phyloP scores from a whole-genome alignment of 306 rosid species.

The Medicago lupulina region DNA sequence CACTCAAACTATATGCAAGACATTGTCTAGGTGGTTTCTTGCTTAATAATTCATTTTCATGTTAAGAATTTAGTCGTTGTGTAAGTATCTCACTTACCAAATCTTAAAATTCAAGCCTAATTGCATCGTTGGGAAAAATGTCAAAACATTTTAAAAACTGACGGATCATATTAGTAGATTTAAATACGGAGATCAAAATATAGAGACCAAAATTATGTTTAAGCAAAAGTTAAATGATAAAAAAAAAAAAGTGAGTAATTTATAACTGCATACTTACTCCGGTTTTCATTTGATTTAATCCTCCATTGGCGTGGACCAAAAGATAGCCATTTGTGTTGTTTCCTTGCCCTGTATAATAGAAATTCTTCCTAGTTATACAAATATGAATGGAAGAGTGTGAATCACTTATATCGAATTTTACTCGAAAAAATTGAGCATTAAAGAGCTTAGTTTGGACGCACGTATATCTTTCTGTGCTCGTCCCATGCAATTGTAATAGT shows the following conservation, averaged over 20 bases:
- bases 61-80: too few species aligned
- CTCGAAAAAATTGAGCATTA: not conserved
- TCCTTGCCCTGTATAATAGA: constrained; percentile 41
- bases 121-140: too few species aligned
- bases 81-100: too few species aligned
- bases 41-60: too few species aligned
- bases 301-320: constrained; percentile 67
- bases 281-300: constrained; percentile 78
- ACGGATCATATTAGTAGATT: too few species aligned
- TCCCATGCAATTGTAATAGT: constrained; percentile 53
- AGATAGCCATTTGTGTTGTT: constrained; percentile 66
- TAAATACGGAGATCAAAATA: too few species aligned
- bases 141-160: too few species aligned
- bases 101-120: too few species aligned
- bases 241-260: not conserved
- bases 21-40: too few species aligned
- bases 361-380: constrained; percentile 37
- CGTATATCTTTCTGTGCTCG: constrained; percentile 38
- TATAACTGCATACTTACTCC: constrained; percentile 51
- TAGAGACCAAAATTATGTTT: too few species aligned
- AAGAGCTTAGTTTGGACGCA: constrained; percentile 35
- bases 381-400: constrained; percentile 4
- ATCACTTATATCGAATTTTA: not conserved
- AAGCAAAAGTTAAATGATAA: not conserved
- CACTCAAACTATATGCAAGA: too few species aligned